A percentile compares a stretch with the other conserved stretches of the same genome.
These are phyloP conservation scores for Populus tomentosa DNA, from an alignment of 441 rosid species.

Conservation along the genomic window DNA sequence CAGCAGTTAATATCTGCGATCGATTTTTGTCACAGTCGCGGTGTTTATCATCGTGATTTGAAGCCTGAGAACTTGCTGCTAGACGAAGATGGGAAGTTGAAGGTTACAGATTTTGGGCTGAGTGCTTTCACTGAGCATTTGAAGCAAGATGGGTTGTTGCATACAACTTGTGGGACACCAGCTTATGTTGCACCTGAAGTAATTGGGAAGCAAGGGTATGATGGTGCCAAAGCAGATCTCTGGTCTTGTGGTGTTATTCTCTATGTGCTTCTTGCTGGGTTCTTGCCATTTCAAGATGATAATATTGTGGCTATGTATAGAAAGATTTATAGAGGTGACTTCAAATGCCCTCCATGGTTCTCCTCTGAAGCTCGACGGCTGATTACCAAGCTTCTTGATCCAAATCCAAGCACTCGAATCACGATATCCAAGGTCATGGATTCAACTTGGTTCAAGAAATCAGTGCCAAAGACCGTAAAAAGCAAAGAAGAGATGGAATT, in stretches of 20 bases:
- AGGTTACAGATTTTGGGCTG: slow-evolving; percentile 76
- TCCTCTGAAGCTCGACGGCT: slow-evolving; percentile 69
- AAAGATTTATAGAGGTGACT: slow-evolving; percentile 78
- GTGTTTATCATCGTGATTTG: slow-evolving; percentile 79
- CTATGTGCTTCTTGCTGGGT: slow-evolving; percentile 81
- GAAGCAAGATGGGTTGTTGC: slow-evolving; percentile 69
- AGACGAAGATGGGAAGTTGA: slow-evolving; percentile 64
- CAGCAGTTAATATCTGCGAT: slow-evolving; percentile 75
- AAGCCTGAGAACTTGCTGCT: slow-evolving; percentile 81
- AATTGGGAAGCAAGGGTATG: slow-evolving; percentile 59
- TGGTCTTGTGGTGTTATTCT: slow-evolving; percentile 95
- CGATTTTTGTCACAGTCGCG: slow-evolving; percentile 89
- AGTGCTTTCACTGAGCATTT: slow-evolving; percentile 72
- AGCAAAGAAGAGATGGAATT: slow-evolving; percentile 35
- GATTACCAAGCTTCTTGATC: slow-evolving; percentile 73
- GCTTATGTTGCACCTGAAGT: slow-evolving; percentile 85
- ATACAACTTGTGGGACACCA: slow-evolving; percentile 85
- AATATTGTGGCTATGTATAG: slow-evolving; percentile 75
- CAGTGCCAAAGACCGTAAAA: slow-evolving; percentile 28
- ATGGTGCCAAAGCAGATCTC: slow-evolving; percentile 70
- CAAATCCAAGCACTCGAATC: slow-evolving; percentile 50
- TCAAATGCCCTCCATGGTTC: slow-evolving; percentile 89
- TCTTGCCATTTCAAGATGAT: slow-evolving; percentile 76
- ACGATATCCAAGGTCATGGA: slow-evolving; percentile 51
- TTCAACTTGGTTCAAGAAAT: slow-evolving; percentile 70